Base-by-base conservation (phyloP, 176 grass and related monocot species). In the Juncus inflexus region DNA sequence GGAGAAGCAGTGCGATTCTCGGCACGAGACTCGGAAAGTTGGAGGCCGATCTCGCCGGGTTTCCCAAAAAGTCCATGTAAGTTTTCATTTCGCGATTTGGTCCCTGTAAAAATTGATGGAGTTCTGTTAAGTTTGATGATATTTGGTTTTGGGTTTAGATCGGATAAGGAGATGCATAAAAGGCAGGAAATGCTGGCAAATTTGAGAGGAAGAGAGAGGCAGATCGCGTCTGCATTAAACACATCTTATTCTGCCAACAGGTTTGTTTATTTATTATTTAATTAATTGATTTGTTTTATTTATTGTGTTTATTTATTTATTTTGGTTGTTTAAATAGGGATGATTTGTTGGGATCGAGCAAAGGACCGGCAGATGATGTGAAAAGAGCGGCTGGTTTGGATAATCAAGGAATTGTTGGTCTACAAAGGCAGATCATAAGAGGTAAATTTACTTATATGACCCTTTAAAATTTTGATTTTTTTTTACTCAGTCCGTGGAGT, bases 391-490 rank as follows among this genome's bases (percentile, higher is more conserved):
- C 77, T 61, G 92, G 80, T n/a, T 76, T 97, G 75, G 92, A 97
- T 72, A 97, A 97, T 72, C 85, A 91, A 83, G 87, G 85, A 9
- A 79, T 97, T 77, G 87, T 97, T 85, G 72, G 74, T 72, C 80
- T 97, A 65, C 92, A 97, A 74, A 91, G 92, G 77, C 92, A 97
- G 79, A 81, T 91, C 56, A 91, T 97, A 84, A 87, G 77, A 89
- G 92, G 92, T 97, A 77, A 53, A 6, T 58, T 71, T 35, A 43
- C 7, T 50, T 39, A 63, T 64, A 70, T 47, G 43, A 5, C 43
- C 43, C 43, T 47, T 47, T 45, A 12, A 63, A 72, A 3, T 45
- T 0, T 68, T 58, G 50, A 72, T 43, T 56, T 37, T 3, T 60
- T 56, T 13, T 11, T 56, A 56, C 10, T 11, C 52, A 11, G 12